These are phyloP conservation scores for Xylariaceae sp. DNA, from an alignment of 2,329 filamentous ascomycete species.

Conservation along the genomic window DNA sequence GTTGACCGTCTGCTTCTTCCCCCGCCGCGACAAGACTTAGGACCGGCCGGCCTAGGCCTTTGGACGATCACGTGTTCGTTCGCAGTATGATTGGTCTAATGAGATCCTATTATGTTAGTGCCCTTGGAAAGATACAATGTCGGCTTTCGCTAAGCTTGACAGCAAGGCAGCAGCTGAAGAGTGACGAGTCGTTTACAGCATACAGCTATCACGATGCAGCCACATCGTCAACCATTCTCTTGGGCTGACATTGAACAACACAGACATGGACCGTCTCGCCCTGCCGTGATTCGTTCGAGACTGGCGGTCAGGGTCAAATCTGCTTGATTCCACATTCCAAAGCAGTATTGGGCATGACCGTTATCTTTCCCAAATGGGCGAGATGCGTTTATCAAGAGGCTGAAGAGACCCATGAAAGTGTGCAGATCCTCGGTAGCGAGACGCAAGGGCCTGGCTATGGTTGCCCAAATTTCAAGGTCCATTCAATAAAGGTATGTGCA, in stretches of 20 bases:
- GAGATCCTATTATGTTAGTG: background rate
- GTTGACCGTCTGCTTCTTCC: slow-evolving; percentile 6
- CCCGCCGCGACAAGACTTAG: background rate
- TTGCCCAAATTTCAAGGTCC: slow-evolving; percentile 16
- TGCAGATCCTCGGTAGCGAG: slow-evolving; percentile 19
- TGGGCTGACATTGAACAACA: slow-evolving; percentile 25
- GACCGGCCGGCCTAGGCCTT: slow-evolving; percentile 14
- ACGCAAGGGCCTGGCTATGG: background rate
- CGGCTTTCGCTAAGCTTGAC: slow-evolving; percentile 18
- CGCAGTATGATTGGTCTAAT: slow-evolving; percentile 8
- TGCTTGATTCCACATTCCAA: slow-evolving; percentile 8
- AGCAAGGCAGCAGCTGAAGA: slow-evolving; percentile 17
- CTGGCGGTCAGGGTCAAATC: slow-evolving; percentile 21
- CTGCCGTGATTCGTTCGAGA: slow-evolving; percentile 21
- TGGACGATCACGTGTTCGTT: slow-evolving; percentile 2
- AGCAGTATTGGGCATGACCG: slow-evolving; percentile 26
- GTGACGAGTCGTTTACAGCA: slow-evolving; percentile 16
- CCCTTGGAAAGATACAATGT: slow-evolving; percentile 9
- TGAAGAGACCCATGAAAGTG: slow-evolving; percentile 16
- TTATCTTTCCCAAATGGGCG: slow-evolving; percentile 20
- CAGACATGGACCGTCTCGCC: slow-evolving; percentile 22
- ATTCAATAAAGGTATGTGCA: slow-evolving; percentile 12
- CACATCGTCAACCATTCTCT: slow-evolving; percentile 20
- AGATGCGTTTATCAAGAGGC: slow-evolving; percentile 28
- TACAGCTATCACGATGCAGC: slow-evolving; percentile 25